These are phyloP conservation scores for Pelargonium myrrhifolium DNA, from an alignment of 441 rosid genomes.

Conservation along the genomic window DNA sequence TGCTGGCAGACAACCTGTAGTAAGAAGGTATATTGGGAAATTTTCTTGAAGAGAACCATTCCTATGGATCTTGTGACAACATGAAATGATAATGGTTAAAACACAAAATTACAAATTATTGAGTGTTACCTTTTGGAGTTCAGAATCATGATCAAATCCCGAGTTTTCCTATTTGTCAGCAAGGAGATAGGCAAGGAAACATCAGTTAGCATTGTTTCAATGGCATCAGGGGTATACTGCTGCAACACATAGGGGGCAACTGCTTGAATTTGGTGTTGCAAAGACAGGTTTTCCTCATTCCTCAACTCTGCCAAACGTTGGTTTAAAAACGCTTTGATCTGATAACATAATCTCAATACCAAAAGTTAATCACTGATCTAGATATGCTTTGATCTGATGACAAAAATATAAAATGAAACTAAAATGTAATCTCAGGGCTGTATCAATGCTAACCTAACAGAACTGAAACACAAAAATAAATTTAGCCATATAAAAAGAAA, in stretches of 20 bases:
- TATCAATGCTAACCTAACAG: conserved; percentile 10
- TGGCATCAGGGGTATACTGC: conserved; percentile 77
- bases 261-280: conserved; percentile 93
- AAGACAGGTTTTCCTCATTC: conserved; percentile 67
- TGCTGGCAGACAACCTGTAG: not conserved
- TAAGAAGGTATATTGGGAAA: not conserved
- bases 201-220: conserved; percentile 58
- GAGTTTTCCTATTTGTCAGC: conserved; percentile 72
- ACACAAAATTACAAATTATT: conserved; percentile 12
- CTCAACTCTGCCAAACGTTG: conserved; percentile 70
- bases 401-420: conserved; percentile 6
- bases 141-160: conserved; percentile 83
- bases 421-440: not conserved
- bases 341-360: conserved; percentile 19
- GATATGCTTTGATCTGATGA: conserved; percentile 12
- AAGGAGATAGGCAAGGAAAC: conserved; percentile 59
- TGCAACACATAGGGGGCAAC: conserved; percentile 84
- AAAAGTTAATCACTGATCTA: conserved; percentile 12
- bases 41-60: not conserved
- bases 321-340: conserved; percentile 82
- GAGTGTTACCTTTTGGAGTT: conserved; percentile 74
- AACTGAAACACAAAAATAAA: conserved; percentile 8
- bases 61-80: not conserved
- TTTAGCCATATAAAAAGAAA: not conserved
- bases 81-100: conserved; percentile 4